Evolutionary conservation across 2,329 filamentous ascomycete genomes (phyloP), one percentile per base, ranked within the genome.

Genomic region (Metarhizium humberi): DNA sequence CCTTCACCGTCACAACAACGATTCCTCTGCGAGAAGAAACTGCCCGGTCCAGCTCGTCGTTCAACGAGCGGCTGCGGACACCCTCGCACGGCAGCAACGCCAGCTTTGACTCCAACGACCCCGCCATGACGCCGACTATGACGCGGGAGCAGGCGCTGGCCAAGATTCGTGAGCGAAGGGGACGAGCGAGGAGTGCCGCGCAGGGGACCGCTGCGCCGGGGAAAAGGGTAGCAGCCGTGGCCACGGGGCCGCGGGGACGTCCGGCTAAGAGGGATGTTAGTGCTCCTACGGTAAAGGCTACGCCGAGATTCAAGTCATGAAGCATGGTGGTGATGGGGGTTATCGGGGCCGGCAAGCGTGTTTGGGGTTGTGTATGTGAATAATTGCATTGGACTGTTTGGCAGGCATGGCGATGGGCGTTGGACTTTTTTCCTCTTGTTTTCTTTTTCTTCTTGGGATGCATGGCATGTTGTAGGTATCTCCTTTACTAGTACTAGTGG

Each of bases 131-230:
- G 46, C 81, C 82, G 5, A 86, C 83, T 43, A 84, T 86, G 80
- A 82, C 82, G 30, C 78, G 88, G 54, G 88, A 90, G 67, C 78
- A 90, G 68, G 88, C 88, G 3, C 77, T 92, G 16, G 86, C 86
- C 55, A 83, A 86, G 66, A 92, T 92, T 61, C 79, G 84, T 53
- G 85, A 89, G 71, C 78, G 88, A 32, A 75, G 88, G 53, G 87
- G 86, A 6, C 75, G 88, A 49, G 86, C 88, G 55, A 78, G 83
- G 61, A 89, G 85, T 67, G 80, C 86, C 56, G 83, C 84, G 4
- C 78, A 82, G 53, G 82, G 81, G 2, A 78, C 81, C 6, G 73
- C 78, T 57, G 87, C 86, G 20, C 73, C 78, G 57, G 87, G 85
- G 20, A 63, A 67, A 7, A 73, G 76, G 58, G 82, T 79, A 69